Base-by-base conservation (phyloP, 2,329 filamentous ascomycete species). In the Pezicula neosporulosa region DNA sequence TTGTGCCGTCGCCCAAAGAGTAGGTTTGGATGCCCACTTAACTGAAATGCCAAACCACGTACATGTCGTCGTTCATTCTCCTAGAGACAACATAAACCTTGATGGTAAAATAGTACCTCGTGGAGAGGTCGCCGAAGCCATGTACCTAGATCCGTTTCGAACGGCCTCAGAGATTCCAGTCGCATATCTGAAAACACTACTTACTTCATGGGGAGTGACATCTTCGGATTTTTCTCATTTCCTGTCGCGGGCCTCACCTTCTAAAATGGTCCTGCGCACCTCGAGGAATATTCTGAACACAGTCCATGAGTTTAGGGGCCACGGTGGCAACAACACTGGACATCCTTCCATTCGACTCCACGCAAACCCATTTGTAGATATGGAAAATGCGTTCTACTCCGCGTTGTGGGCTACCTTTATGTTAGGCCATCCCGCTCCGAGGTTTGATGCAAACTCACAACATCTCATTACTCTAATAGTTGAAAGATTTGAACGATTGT, bases 11-110 rank as follows among this genome's bases (percentile, higher is more conserved):
- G 92, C 90, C 1, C 77, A 81, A 49, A 80, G 87, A 36, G 66
- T 97, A 12, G 88, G 87, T 2, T 69, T 99, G 44, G 79, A 86
- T 59, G 90, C 92, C 0, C 82, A 83, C 33, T 90, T 89, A 49
- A 93, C 89, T 60, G 85, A 87, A 41, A 89, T 93, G 62, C 90
- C 93, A 3, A 88, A 83, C 57, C 91, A 97, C 65, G 89, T 96
- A 13, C 87, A 96, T 64, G 88, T 84, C 16, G 83, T 95, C 48
- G 82, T 97, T 12, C 76, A 81, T 47, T 80, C 87, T 5, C 77
- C 79, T 0, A 36, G 27, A 1, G 65, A 72, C 1, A 82, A 82
- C 2, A 68, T 80, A 60, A 82, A 84, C 30, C 70, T 91, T 46
- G 81, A 90, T 63, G 82, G 72, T 18, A 58, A 60, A 12, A 61